Evolutionary conservation across 805 yeast genomes (phyloP).

Genomic region (Saturnispora besseyi): DNA sequence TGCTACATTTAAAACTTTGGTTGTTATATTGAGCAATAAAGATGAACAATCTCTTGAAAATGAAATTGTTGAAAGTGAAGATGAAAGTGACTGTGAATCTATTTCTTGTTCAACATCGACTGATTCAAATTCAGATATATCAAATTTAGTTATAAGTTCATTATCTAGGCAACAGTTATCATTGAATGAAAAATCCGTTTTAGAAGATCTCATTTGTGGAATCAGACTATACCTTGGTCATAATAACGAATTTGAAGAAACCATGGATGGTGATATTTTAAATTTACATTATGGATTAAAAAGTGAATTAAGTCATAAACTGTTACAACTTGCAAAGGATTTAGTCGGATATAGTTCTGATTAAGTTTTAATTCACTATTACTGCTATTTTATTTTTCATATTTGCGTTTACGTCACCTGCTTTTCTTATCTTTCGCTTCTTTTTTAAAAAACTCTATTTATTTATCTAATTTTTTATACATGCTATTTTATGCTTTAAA

Average conservation of each 20-base stretch:
- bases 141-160: background rate
- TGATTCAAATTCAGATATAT: background rate
- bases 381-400: background rate
- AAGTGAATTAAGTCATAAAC: constrained; percentile 24
- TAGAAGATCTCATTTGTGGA: constrained; percentile 11
- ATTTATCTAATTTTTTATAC: no score
- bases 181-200: background rate
- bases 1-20: constrained; percentile 21
- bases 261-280: constrained; percentile 16
- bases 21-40: constrained; percentile 16
- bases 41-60: constrained; percentile 1
- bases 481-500: no score
- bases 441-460: no score
- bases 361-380: background rate
- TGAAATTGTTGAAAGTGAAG: background rate
- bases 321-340: constrained; percentile 22
- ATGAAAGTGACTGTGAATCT: background rate
- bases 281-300: constrained; percentile 22
- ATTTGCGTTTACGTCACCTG: background rate
- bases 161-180: background rate
- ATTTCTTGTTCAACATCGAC: background rate
- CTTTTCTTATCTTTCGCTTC: background rate
- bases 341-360: constrained; percentile 22
- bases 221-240: constrained; percentile 11
- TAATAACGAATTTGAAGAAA: constrained; percentile 9